These are phyloP conservation scores for Suhomyces emberorum DNA, from an alignment of 805 yeast species.

Conservation along the genomic window DNA sequence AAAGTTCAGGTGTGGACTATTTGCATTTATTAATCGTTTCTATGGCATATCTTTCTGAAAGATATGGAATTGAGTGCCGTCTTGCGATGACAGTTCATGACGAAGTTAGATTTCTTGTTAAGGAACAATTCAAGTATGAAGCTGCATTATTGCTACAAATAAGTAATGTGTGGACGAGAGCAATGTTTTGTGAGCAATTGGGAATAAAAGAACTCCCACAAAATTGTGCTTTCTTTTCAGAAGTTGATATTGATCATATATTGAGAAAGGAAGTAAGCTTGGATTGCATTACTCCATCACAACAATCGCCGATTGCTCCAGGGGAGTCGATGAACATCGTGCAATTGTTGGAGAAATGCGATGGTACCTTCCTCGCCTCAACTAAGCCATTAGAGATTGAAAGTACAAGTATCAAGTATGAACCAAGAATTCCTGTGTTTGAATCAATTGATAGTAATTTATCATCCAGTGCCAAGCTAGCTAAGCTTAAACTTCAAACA, in stretches of 20 bases:
- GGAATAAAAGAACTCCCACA: slow-evolving; percentile 91
- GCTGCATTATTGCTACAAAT: slow-evolving; percentile 84
- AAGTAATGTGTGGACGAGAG: slow-evolving; percentile 92
- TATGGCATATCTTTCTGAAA: slow-evolving; percentile 75
- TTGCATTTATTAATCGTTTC: slow-evolving; percentile 79
- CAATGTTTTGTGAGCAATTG: slow-evolving; percentile 88
- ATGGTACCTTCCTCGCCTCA: slow-evolving; percentile 5
- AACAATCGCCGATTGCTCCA: slow-evolving; percentile 57
- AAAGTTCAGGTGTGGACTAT: slow-evolving; percentile 96
- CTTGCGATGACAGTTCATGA: slow-evolving; percentile 90
- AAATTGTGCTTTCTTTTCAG: slow-evolving; percentile 92
- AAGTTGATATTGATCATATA: slow-evolving; percentile 85
- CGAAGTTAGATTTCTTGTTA: slow-evolving; percentile 79
- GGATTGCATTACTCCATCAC: slow-evolving; percentile 90
- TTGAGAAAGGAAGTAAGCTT: slow-evolving; percentile 89
- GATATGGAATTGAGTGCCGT: slow-evolving; percentile 69
- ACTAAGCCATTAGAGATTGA: background rate
- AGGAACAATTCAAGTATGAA: slow-evolving; percentile 68
- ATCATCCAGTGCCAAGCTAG: slow-evolving; percentile 15
- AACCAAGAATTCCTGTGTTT: slow-evolving; percentile 14
- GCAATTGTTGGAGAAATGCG: slow-evolving; percentile 46
- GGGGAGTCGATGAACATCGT: slow-evolving; percentile 75
- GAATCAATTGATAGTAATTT: slow-evolving; percentile 14
- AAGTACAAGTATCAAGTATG: slow-evolving; percentile 9
- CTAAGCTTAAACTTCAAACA: slow-evolving; percentile 26